Conservation (phyloP, 768 basidiomycete genomes). For the Tulasnella sp. region DNA sequence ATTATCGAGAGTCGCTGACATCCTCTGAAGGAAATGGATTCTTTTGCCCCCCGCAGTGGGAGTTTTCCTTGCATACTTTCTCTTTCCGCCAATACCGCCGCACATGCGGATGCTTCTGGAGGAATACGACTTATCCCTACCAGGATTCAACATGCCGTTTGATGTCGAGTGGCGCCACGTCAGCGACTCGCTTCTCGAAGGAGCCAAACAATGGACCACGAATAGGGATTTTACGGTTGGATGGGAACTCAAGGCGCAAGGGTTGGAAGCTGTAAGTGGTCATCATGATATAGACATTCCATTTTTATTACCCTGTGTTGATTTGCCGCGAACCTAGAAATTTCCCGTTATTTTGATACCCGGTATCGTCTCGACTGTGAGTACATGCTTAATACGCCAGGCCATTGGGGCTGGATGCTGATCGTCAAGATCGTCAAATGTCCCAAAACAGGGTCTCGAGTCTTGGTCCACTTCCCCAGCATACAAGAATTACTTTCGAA, state of each 20-base stretch:
- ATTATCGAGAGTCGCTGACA: too few species aligned
- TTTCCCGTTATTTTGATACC: slow-evolving; percentile 81
- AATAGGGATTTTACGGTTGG: slow-evolving; percentile 74
- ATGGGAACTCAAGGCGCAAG: slow-evolving; percentile 21
- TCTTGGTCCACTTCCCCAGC: slow-evolving; percentile 87
- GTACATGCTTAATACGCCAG: slow-evolving; percentile 22
- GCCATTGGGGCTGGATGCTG: not conserved
- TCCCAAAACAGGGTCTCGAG: slow-evolving; percentile 54
- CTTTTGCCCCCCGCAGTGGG: slow-evolving; percentile 40
- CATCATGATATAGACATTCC: too few species aligned
- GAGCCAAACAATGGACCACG: slow-evolving; percentile 72
- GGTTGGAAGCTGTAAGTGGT: slow-evolving; percentile 32
- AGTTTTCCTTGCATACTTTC: slow-evolving; percentile 46
- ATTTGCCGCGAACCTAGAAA: too few species aligned
- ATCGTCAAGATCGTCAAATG: not conserved
- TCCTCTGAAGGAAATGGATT: not conserved
- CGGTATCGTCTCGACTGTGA: slow-evolving; percentile 77
- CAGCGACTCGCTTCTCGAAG: slow-evolving; percentile 57
- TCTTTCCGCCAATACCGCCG: slow-evolving; percentile 61
- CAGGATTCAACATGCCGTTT: slow-evolving; percentile 35
- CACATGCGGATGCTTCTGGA: slow-evolving; percentile 55
- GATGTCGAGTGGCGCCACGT: slow-evolving; percentile 63
- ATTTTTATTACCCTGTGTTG: too few species aligned
- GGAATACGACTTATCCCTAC: slow-evolving; percentile 57
- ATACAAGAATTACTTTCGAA: slow-evolving; percentile 82